phyloP scores from a whole-genome alignment of 306 rosid genomes.

The Trifolium pratense region DNA sequence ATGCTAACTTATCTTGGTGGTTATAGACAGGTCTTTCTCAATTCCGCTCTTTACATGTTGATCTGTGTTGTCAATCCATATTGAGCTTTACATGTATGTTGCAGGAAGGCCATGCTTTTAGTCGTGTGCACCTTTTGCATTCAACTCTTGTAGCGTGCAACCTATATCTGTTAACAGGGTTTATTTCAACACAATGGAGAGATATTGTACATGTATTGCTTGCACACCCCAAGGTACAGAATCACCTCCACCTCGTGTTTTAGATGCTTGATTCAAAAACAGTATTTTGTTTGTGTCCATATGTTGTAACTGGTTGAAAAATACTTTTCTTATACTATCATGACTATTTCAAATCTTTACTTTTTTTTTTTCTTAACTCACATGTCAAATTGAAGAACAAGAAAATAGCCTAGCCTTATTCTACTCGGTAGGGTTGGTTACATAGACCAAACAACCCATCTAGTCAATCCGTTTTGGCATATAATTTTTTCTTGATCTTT shows the following conservation, averaged over 20 bases:
- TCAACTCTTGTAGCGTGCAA: constrained; percentile 81
- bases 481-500: not conserved
- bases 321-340: not conserved
- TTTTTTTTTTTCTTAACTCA: constrained; percentile 14
- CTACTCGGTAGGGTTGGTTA: not conserved
- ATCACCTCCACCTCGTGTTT: constrained; percentile 22
- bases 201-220: constrained; percentile 86
- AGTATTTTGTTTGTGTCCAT: constrained; percentile 30
- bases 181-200: constrained; percentile 81
- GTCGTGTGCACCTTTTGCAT: constrained; percentile 60
- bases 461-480: not conserved
- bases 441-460: not conserved
- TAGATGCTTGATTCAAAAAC: constrained; percentile 22
- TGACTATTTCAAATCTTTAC: constrained; percentile 20
- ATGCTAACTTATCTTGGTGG: constrained; percentile 70
- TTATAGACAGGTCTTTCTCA: constrained; percentile 69
- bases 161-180: constrained; percentile 73
- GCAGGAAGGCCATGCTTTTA: constrained; percentile 69
- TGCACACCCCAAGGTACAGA: constrained; percentile 84
- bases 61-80: constrained; percentile 35
- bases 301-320: constrained; percentile 32
- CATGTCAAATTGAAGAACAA: not conserved
- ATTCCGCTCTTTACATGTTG: constrained; percentile 39
- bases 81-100: constrained; percentile 47
- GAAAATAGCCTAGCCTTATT: not conserved